These are phyloP conservation scores for Acanthamoeba castellanii DNA, from an alignment of 208 protist genomes.

Conservation along the genomic window DNA sequence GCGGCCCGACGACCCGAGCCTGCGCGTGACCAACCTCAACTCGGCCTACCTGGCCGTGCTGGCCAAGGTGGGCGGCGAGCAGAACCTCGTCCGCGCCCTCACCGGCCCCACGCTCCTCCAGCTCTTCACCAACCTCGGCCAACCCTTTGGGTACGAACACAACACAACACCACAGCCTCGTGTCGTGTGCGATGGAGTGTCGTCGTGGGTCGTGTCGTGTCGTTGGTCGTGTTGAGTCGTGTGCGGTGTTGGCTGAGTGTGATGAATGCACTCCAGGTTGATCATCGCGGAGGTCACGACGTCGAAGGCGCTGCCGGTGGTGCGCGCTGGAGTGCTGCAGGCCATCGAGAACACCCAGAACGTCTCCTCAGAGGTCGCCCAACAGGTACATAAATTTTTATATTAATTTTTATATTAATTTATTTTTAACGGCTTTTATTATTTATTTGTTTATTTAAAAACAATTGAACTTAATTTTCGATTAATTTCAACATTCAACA, in stretches of 20 bases:
- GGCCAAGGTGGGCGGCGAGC: slow-evolving; percentile 27
- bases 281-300: slow-evolving; percentile 28
- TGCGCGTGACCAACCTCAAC: slow-evolving; percentile 68
- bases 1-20: not conserved
- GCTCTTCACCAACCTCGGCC: slow-evolving; percentile 52
- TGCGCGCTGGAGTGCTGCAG: not conserved
- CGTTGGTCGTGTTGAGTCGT: too few species aligned
- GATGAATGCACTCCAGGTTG: too few species aligned
- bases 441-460: not conserved
- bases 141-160: slow-evolving; percentile 58
- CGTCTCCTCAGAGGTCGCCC: not conserved
- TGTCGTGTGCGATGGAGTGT: too few species aligned
- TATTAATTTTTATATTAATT: not conserved
- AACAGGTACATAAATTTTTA: not conserved
- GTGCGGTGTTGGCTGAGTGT: too few species aligned
- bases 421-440: not conserved
- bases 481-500: not conserved
- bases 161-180: too few species aligned
- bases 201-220: too few species aligned
- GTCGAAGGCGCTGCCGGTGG: slow-evolving; percentile 1
- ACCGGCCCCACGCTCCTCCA: slow-evolving; percentile 15
- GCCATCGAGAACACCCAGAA: slow-evolving; percentile 1
- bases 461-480: not conserved
- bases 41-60: slow-evolving; percentile 62
- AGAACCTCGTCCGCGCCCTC: slow-evolving; percentile 21